A percentile compares a stretch with the other conserved stretches of the same genome.
phyloP scores from a whole-genome alignment of 2,329 filamentous ascomycete species.

The Leptoxyphium fumago region DNA sequence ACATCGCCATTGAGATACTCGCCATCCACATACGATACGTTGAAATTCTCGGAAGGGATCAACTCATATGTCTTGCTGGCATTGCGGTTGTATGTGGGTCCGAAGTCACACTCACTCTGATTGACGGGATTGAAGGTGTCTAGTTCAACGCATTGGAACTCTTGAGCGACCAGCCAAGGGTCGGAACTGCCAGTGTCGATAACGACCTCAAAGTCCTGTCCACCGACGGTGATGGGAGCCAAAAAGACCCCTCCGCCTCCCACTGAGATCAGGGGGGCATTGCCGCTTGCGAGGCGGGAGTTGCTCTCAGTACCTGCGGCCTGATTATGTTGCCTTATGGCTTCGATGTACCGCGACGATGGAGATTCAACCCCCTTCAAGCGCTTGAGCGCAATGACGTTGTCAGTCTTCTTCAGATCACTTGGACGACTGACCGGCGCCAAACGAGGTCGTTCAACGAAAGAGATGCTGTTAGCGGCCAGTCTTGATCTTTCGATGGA shows the following conservation, averaged over 20 bases:
- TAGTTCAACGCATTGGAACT: conserved; percentile 14
- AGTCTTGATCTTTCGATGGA: no score
- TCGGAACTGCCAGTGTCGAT: conserved; percentile 36
- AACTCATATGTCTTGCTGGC: conserved; percentile 21
- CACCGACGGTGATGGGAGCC: conserved; percentile 15
- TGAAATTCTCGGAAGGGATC: conserved; percentile 27
- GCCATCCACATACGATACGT: conserved; percentile 30
- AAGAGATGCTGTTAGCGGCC: background rate
- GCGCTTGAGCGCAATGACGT: background rate
- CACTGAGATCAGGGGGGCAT: conserved; percentile 3
- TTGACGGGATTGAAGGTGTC: conserved; percentile 4
- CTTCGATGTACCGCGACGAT: background rate
- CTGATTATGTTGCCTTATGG: background rate
- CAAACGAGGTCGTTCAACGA: background rate
- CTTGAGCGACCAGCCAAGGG: conserved; percentile 27
- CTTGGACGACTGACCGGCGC: background rate
- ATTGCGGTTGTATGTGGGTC: conserved; percentile 15
- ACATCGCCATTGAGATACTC: conserved; percentile 26
- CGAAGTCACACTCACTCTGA: conserved; percentile 18
- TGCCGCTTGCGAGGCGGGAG: background rate
- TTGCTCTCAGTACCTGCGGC: background rate
- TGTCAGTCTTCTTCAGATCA: background rate
- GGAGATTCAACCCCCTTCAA: background rate
- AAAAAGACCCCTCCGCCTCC: conserved; percentile 17
- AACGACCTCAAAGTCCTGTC: conserved; percentile 21